A percentile compares a stretch with the other conserved stretches of the same genome.
Evolutionary conservation across 805 yeast genomes (phyloP).

Genomic region (Middelhovenomyces tepae): DNA sequence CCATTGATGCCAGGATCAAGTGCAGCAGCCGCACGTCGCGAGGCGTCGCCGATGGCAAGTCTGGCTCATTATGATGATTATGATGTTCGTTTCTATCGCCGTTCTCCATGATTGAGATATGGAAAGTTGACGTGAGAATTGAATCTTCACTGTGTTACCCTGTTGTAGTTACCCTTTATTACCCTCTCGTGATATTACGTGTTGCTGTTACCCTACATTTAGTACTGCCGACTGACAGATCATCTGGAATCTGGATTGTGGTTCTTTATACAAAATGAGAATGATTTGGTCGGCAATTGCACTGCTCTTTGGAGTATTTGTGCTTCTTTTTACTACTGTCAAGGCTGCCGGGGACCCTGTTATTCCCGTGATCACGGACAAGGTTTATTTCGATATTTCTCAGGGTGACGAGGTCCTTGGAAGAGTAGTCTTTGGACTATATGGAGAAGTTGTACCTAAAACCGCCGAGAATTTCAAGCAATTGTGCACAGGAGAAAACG

Average conservation of each 20-base stretch:
- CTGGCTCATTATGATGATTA: constrained; percentile 7
- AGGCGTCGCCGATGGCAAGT: constrained; percentile 37
- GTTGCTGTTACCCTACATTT: no score
- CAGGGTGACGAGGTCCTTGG: constrained; percentile 76
- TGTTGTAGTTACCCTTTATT: neutral
- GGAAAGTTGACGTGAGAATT: neutral
- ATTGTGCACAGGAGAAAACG: constrained; percentile 65
- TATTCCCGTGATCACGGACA: constrained; percentile 52
- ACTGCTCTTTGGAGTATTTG: constrained; percentile 14
- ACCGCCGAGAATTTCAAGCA: constrained; percentile 85
- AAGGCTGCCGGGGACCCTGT: constrained; percentile 9
- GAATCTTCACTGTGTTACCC: neutral
- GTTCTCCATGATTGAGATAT: neutral
- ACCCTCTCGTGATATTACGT: neutral
- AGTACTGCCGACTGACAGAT: no score
- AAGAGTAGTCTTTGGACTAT: constrained; percentile 76
- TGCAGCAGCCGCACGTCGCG: constrained; percentile 88
- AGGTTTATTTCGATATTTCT: constrained; percentile 76
- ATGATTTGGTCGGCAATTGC: constrained; percentile 18
- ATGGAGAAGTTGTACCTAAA: constrained; percentile 78
- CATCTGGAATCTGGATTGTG: no score
- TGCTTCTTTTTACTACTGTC: constrained; percentile 11
- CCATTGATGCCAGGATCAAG: constrained; percentile 86
- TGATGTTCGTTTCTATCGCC: neutral
- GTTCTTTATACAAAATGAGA: constrained; percentile 16